phyloP scores from a whole-genome alignment of 495 filamentous ascomycete species.

The Cercophora newfieldiana region DNA sequence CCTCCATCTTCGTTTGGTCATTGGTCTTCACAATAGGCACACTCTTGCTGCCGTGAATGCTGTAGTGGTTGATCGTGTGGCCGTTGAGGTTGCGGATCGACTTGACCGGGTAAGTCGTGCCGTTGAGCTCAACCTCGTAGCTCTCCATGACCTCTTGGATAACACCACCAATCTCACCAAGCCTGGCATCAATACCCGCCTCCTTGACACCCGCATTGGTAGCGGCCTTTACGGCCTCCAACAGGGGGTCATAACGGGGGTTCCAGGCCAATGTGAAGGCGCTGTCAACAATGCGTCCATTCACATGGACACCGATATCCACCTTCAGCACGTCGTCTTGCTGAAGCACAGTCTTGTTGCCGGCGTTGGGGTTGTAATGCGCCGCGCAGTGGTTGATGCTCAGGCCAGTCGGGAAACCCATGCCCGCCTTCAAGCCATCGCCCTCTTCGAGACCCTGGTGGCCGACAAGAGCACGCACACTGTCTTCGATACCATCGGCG shows the following conservation, averaged over 20 bases:
- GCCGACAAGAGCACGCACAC: conserved; percentile 72
- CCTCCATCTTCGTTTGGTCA: conserved; percentile 88
- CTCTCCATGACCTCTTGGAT: conserved; percentile 91
- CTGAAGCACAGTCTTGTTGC: conserved; percentile 78
- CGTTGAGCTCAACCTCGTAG: conserved; percentile 78
- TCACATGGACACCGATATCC: conserved; percentile 89
- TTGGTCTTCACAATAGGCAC: conserved; percentile 84
- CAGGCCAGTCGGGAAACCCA: conserved; percentile 87
- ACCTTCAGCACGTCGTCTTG: conserved; percentile 90
- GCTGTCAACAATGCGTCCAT: conserved; percentile 88
- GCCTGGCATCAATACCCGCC: conserved; percentile 78
- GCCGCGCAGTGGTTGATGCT: conserved; percentile 86
- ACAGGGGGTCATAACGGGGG: conserved; percentile 78
- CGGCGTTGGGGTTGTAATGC: conserved; percentile 90
- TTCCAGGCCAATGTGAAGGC: conserved; percentile 91
- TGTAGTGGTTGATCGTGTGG: conserved; percentile 81
- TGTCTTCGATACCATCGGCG: conserved; percentile 82
- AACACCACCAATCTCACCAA: conserved; percentile 71
- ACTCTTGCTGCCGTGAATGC: conserved; percentile 86
- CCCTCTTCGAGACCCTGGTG: conserved; percentile 79
- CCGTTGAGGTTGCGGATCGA: conserved; percentile 85
- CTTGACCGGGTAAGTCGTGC: conserved; percentile 78
- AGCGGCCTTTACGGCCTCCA: conserved; percentile 78
- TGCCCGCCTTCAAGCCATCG: conserved; percentile 73
- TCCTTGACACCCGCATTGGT: conserved; percentile 85